Conservation (phyloP, 2,329 filamentous ascomycete genomes). For the Diaporthe humulicola region DNA sequence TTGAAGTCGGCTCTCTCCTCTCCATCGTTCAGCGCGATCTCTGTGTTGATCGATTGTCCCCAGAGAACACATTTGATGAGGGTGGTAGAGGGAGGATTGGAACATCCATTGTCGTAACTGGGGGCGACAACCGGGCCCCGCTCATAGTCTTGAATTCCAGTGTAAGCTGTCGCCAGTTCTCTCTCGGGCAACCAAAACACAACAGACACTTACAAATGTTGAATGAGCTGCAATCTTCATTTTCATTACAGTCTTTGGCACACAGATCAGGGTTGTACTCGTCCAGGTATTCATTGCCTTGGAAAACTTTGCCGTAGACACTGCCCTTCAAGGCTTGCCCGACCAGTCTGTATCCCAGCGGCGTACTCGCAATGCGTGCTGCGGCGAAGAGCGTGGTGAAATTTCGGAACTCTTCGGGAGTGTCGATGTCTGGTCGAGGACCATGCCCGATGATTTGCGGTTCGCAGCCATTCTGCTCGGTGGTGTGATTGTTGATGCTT, state of each 20-base stretch:
- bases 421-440: neutral
- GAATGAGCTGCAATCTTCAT: constrained; percentile 33
- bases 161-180: neutral
- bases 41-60: constrained; percentile 11
- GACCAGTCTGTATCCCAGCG: constrained; percentile 7
- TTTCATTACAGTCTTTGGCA: constrained; percentile 13
- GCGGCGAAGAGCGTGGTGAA: constrained; percentile 1
- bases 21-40: constrained; percentile 21
- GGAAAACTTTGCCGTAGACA: neutral
- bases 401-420: neutral
- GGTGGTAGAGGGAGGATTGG: constrained; percentile 33
- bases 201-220: constrained; percentile 34
- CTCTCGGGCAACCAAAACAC: neutral
- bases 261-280: constrained; percentile 25
- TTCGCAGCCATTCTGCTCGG: neutral
- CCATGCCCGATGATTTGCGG: neutral
- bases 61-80: constrained; percentile 39
- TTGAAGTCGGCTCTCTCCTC: constrained; percentile 30
- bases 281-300: constrained; percentile 8
- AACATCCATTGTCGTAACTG: constrained; percentile 3
- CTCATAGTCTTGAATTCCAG: constrained; percentile 32
- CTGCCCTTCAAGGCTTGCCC: constrained; percentile 12
- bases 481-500: neutral
- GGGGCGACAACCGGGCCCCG: constrained; percentile 27
- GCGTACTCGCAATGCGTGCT: neutral